A percentile compares a stretch with the other conserved stretches of the same genome.
These are phyloP conservation scores for Ophiostoma ulmi DNA, from an alignment of 2,329 filamentous ascomycete genomes.

Conservation along the genomic window DNA sequence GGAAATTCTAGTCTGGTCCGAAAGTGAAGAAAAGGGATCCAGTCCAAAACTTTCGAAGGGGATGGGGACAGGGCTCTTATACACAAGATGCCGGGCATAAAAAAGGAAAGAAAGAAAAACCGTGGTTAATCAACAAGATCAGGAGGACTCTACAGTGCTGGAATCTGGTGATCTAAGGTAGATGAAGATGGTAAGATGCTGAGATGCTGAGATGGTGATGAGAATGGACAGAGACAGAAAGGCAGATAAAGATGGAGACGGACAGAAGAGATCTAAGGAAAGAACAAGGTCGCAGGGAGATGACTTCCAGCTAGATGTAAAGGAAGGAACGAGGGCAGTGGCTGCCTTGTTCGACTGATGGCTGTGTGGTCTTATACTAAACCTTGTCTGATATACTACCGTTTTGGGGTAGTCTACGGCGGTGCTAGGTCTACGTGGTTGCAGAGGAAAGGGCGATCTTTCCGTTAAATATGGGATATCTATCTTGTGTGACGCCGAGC, in stretches of 20 bases:
- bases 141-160: background rate
- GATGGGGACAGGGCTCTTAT: background rate
- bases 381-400: background rate
- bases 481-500: conserved; percentile 5
- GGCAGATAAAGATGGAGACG: background rate
- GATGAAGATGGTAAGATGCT: no score
- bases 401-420: background rate
- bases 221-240: background rate
- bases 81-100: background rate
- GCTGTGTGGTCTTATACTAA: background rate
- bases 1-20: background rate
- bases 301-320: background rate
- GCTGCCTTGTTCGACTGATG: background rate
- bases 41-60: background rate
- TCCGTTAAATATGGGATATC: conserved; percentile 2
- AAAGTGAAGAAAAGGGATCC: background rate
- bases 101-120: background rate
- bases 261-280: background rate
- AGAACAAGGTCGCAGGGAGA: background rate
- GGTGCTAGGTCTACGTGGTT: background rate
- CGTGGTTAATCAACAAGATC: background rate
- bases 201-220: background rate
- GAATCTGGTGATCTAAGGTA: background rate
- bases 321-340: conserved; percentile 1
- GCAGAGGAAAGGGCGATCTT: background rate